Evolutionary conservation across 352 stramenopile genomes (phyloP), one percentile per base, ranked within the genome.

Genomic region (Phytopythium ostracodes): DNA sequence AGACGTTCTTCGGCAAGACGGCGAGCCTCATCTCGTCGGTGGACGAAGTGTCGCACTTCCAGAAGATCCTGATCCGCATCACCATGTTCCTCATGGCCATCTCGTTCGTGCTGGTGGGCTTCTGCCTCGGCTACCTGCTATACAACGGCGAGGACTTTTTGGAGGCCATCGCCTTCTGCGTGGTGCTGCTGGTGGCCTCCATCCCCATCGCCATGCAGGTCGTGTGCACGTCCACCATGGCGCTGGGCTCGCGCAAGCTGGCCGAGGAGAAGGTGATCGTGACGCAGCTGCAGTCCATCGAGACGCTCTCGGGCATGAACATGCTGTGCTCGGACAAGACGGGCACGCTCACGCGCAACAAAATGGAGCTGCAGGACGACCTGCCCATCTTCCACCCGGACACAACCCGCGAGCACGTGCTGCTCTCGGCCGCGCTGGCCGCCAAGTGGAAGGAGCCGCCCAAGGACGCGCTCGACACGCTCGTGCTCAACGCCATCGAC

Each of bases 241-340:
- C 92, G 11, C 75, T 98, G 36, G 96, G 96, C 25, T 96, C 92
- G 7, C 84, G 87, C 60, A 89, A 91, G 50, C 81, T 98, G 0
- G 77, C 84, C 0, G 80, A 97, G 27, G 81, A 98, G 51, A 97
- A 97, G 69, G 92, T 96, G 52, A 96, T 98, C 60, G 84, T 98
- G 11, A 94, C 90, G 1, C 79, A 96, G 47, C 63, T 98, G 20
- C 84, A 89, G 52, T 88, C 94, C 0, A 96, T 98, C 63, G 90
- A 98, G 60, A 94, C 94, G 14, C 80, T 98, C 31, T 93, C 93
- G 29, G 75, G 80, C 24, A 97, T 98, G 87, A 89, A 90, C 69
- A 89, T 98, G 70, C 77, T 99, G 18, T 99, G 94, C 75, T 97
- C 87, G 25, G 96, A 99, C 77, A 98, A 98, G 78, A 99, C 94